Percentiles rank a stretch among this genome's conserved stretches.
phyloP scores from a whole-genome alignment of 208 protist genomes.

The Acanthamoeba triangularis region DNA sequence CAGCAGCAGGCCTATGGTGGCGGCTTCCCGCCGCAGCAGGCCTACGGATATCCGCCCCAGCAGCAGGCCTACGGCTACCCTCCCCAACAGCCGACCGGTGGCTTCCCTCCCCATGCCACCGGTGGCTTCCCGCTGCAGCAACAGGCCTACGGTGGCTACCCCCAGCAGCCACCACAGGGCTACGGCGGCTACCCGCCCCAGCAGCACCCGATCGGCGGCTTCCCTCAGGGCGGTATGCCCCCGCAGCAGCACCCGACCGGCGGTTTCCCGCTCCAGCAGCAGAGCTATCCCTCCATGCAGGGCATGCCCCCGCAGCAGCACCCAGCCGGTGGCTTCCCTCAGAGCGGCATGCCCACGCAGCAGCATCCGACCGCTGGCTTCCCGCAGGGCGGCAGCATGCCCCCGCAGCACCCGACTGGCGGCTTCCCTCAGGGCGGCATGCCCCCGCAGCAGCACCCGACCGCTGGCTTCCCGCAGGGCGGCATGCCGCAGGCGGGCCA shows the following conservation, averaged over 20 bases:
- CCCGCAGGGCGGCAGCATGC: background rate
- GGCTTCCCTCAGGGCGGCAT: background rate
- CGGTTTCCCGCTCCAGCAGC: background rate
- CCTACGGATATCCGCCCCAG: constrained; percentile 33
- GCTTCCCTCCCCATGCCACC: background rate
- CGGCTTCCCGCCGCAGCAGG: background rate
- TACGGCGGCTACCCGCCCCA: background rate
- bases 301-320: background rate
- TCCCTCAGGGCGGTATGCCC: background rate
- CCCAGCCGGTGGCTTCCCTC: background rate
- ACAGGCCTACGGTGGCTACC: background rate
- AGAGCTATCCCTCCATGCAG: too few relatives aligned
- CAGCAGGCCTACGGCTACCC: background rate
- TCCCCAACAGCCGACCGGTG: background rate
- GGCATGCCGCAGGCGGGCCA: background rate
- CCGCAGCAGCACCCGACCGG: background rate
- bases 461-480: too few relatives aligned
- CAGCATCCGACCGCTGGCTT: too few relatives aligned
- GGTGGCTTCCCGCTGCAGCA: background rate
- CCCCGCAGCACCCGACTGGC: background rate
- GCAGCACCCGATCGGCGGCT: background rate
- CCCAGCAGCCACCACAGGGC: background rate
- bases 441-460: background rate
- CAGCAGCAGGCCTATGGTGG: background rate
- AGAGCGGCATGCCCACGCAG: background rate